phyloP scores from a whole-genome alignment of 805 yeast species.

The Trichomonascus vanleenenianus region DNA sequence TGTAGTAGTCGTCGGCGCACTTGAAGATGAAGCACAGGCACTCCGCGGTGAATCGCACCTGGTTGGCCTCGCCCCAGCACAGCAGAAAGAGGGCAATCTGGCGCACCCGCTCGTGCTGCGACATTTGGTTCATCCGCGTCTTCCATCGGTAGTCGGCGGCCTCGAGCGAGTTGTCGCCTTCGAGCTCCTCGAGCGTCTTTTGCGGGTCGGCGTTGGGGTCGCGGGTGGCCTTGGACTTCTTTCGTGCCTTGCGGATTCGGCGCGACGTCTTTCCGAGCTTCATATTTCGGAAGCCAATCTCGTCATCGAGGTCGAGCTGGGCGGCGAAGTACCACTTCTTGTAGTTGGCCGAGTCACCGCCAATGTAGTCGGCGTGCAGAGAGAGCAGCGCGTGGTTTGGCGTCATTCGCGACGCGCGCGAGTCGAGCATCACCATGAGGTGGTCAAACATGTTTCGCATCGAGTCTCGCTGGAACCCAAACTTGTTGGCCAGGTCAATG shows the following conservation, averaged over 20 bases:
- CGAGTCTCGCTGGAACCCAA: slow-evolving; percentile 65
- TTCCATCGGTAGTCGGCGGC: slow-evolving; percentile 69
- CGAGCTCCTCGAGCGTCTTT: slow-evolving; percentile 55
- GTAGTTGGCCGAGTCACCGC: slow-evolving; percentile 62
- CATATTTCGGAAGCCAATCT: slow-evolving; percentile 17
- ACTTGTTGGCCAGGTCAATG: slow-evolving; percentile 41
- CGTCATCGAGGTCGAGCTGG: slow-evolving; percentile 53
- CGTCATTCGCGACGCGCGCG: slow-evolving; percentile 59
- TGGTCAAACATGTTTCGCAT: slow-evolving; percentile 62
- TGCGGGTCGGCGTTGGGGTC: slow-evolving; percentile 46
- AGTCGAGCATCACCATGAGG: slow-evolving; percentile 52
- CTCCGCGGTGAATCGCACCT: slow-evolving; percentile 81
- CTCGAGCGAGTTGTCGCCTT: slow-evolving; percentile 57
- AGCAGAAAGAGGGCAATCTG: slow-evolving; percentile 65
- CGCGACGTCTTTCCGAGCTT: slow-evolving; percentile 9
- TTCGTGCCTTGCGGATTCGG: slow-evolving; percentile 40
- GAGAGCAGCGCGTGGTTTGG: slow-evolving; percentile 48
- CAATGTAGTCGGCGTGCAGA: slow-evolving; percentile 67
- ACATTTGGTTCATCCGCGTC: slow-evolving; percentile 39
- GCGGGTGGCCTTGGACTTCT: slow-evolving; percentile 39
- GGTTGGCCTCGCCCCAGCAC: slow-evolving; percentile 90
- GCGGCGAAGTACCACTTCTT: slow-evolving; percentile 75
- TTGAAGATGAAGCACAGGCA: slow-evolving; percentile 79
- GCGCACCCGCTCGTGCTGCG: slow-evolving; percentile 46
- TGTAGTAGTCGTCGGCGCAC: slow-evolving; percentile 64